Percentiles rank a stretch among this genome's conserved stretches.
These are phyloP conservation scores for Marasmius fiardii DNA, from an alignment of 1,284 basidiomycete genomes.

Conservation along the genomic window DNA sequence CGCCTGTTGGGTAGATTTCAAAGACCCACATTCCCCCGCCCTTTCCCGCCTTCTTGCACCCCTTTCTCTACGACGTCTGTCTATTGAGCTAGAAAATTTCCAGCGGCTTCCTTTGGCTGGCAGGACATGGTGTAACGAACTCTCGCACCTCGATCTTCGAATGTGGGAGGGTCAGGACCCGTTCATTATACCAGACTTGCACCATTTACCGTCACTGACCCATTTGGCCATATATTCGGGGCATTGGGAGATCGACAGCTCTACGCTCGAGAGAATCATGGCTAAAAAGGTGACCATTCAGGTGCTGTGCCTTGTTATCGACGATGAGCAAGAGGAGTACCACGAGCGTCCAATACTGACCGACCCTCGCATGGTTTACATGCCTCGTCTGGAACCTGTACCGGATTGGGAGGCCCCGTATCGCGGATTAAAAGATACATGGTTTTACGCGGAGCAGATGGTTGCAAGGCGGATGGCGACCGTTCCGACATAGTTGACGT, in stretches of 20 bases:
- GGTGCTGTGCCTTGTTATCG: conserved; percentile 22
- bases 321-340: conserved; percentile 18
- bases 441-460: conserved; percentile 27
- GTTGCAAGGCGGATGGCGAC: conserved; percentile 17
- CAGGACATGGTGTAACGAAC: conserved; percentile 10
- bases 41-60: conserved; percentile 21
- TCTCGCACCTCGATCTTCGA: conserved; percentile 22
- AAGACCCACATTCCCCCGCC: conserved; percentile 17
- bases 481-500: background rate
- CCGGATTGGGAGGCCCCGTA: conserved; percentile 30
- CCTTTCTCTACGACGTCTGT: conserved; percentile 28
- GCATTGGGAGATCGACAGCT: conserved; percentile 19
- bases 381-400: conserved; percentile 27
- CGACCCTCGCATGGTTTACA: conserved; percentile 26
- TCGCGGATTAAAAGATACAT: conserved; percentile 20
- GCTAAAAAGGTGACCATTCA: conserved; percentile 20
- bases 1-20: conserved; percentile 33
- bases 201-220: conserved; percentile 24
- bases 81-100: conserved; percentile 29
- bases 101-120: conserved; percentile 11
- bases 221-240: conserved; percentile 28
- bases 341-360: conserved; percentile 17
- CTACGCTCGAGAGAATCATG: conserved; percentile 20
- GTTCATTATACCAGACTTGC: conserved; percentile 24
- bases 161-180: conserved; percentile 10